Base-by-base conservation (phyloP, 129 eudicot genomes). In the Flaveria sonorensis region DNA sequence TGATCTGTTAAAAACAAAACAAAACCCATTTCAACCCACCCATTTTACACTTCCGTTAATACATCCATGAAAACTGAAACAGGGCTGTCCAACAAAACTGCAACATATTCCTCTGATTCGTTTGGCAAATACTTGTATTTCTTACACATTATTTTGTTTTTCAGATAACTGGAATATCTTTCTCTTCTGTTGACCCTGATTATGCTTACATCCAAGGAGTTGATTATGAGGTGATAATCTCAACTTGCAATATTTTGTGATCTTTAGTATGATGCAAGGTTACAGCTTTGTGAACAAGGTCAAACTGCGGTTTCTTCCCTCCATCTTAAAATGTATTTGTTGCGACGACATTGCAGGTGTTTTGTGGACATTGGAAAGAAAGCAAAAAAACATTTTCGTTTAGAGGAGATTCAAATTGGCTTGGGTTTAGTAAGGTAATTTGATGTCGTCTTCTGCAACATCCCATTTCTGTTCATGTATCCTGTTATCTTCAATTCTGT, bases 371-470 rank as follows among this genome's bases (percentile, higher is more conserved):
- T 16, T 92, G 98, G 98, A 81, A 62, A 32, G 82, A 85, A 72
- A 73, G 81, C 70, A 80, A 69, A 75, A 89, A 88, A 74, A 77
- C 78, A 53, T 89, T 89, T 85, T 92, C 98, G 26, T 92, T 84
- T 76, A 84, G 91, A 89, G 97, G 97, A 57, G 97, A 92, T 77
- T 92, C 96, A 50, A 92, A 89, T 78, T 92, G 97, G 97, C 96
- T 89, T 26, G 97, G 97, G 62, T 92, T 92, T 81, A 85, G 87
- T 79, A 92, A 92, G 96, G 97, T 92, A 83, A 42, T 65, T 15
- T 61, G 10, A 64, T 26, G n/a, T 18, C 74, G 39, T 52, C 63
- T 52, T 67, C 16, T 24, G 40, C 79, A 43, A 39, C 57, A 43
- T 59, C 59, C 40, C 59, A 64, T 59, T 63, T 62, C 32, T 63